Base-by-base conservation (phyloP, 176 grass and related monocot genomes). In the Bromus sterilis region DNA sequence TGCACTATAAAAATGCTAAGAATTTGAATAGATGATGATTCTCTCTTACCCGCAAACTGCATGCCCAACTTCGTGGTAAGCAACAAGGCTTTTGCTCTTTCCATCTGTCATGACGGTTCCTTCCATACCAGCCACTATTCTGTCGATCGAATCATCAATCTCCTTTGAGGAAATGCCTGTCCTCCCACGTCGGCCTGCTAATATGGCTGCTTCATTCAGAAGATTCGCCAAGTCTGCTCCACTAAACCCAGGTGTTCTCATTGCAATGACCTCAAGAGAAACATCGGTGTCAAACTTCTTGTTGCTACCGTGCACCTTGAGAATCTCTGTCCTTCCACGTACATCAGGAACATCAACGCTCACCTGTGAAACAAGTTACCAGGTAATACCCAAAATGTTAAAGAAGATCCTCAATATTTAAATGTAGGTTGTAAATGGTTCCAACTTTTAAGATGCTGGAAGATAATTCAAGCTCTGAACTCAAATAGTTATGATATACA, bases 61-160 rank as follows among this genome's bases (percentile, higher is more conserved):
- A 86, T 99, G 96, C 37, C 96, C 96, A 75, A 99, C 96, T 91
- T 99, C 96, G 83, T 99, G 96, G 92, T 99, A 99, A 64, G 96
- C 96, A 74, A 99, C 96, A 39, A 99, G 87, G 48, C 96, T 99
- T 86, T 95, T 99, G 89, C 93, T 93, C 86, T 99, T 99, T 43
- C 96, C 96, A 81, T 99, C 96, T 26, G 91, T 99, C 96, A 99
- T 99, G 74, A 93, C 91, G 64, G 96, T 95, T 80, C 96, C 96
- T 86, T 99, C 96, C 96, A 99, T 99, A 58, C 96, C 96, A 83
- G 96, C 96, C 21, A 99, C 96, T 80, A 99, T 99, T 74, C 96
- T 95, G 86, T 99, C 96, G 60, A 99, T 99, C 16, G 96, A 99
- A 91, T 99, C 96, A 75, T 99, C 96, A 53, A 99, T 83, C 82